Percentiles rank a stretch among this genome's conserved stretches.
phyloP scores from a whole-genome alignment of 2,329 filamentous ascomycete species.

The Talaromyces sp. region DNA sequence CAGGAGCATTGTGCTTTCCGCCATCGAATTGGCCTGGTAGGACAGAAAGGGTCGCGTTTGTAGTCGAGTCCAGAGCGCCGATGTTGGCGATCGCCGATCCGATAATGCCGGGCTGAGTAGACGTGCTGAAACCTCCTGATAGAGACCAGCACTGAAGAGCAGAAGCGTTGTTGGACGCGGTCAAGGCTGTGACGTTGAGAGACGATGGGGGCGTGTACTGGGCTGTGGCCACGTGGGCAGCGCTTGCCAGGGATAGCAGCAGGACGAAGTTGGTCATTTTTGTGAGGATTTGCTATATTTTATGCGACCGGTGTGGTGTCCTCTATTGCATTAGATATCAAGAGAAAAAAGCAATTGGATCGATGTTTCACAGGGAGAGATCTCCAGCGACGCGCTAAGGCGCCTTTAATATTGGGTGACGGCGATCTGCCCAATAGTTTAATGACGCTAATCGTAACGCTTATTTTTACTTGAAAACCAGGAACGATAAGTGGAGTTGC shows the following conservation, averaged over 20 bases:
- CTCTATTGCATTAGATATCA: not conserved
- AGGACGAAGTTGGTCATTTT: not conserved
- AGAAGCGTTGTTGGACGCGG: slow-evolving; percentile 33
- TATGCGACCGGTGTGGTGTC: not conserved
- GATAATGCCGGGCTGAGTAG: slow-evolving; percentile 26
- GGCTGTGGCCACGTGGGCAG: not conserved
- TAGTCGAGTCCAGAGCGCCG: slow-evolving; percentile 20
- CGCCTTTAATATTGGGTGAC: not conserved
- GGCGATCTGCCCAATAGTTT: not conserved
- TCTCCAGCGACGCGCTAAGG: not conserved
- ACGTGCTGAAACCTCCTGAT: slow-evolving; percentile 28
- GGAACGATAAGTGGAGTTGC: not conserved
- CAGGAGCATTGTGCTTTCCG: slow-evolving; percentile 40
- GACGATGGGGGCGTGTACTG: slow-evolving; percentile 6
- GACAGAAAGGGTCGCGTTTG: slow-evolving; percentile 32
- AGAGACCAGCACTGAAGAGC: slow-evolving; percentile 46
- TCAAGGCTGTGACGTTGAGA: slow-evolving; percentile 42
- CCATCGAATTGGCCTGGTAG: slow-evolving; percentile 35
- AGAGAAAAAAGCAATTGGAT: not conserved
- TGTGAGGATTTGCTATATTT: not conserved
- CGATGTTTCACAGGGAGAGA: not conserved
- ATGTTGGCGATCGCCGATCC: slow-evolving; percentile 28
- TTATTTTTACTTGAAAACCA: not conserved
- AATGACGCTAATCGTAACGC: not conserved
- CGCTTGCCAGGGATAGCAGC: not conserved